phyloP scores from a whole-genome alignment of 2,329 filamentous ascomycete species.

The Alternaria novae-zelandiae region DNA sequence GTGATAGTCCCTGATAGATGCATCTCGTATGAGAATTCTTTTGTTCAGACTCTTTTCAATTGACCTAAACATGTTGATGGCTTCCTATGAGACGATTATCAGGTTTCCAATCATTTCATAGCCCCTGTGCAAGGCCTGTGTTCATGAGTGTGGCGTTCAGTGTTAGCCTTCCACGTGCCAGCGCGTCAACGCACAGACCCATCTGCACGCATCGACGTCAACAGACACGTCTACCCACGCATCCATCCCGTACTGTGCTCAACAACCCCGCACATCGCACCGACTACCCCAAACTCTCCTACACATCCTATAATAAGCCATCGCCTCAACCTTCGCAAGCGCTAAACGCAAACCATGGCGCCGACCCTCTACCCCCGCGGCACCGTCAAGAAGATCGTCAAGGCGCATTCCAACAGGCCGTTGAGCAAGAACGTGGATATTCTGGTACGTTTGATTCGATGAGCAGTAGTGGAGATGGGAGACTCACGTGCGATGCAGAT shows the following conservation, averaged over 20 bases:
- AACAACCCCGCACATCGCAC: not conserved
- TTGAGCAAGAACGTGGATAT: slow-evolving; percentile 87
- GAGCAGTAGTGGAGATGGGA: not conserved
- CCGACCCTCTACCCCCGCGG: slow-evolving; percentile 80
- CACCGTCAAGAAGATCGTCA: slow-evolving; percentile 87
- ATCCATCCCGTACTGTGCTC: not conserved
- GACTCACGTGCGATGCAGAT: slow-evolving; percentile 62
- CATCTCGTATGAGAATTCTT: slow-evolving; percentile 45
- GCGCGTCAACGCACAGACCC: slow-evolving; percentile 11
- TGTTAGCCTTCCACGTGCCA: slow-evolving; percentile 6
- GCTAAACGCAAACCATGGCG: slow-evolving; percentile 52
- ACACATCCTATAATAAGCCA: too few relatives aligned
- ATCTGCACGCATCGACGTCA: not conserved
- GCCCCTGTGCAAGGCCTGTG: not conserved
- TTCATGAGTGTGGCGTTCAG: not conserved
- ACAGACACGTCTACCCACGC: slow-evolving; percentile 1
- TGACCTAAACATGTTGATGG: not conserved
- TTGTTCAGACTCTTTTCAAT: slow-evolving; percentile 25
- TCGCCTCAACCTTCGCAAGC: too few relatives aligned
- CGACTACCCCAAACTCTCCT: not conserved
- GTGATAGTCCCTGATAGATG: slow-evolving; percentile 51
- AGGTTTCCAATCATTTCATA: not conserved
- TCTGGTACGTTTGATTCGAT: slow-evolving; percentile 62
- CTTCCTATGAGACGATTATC: not conserved
- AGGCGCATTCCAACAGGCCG: slow-evolving; percentile 81